Base-by-base conservation (phyloP, 1,139 yeast genomes). In the Geotrichum carabidarum region DNA sequence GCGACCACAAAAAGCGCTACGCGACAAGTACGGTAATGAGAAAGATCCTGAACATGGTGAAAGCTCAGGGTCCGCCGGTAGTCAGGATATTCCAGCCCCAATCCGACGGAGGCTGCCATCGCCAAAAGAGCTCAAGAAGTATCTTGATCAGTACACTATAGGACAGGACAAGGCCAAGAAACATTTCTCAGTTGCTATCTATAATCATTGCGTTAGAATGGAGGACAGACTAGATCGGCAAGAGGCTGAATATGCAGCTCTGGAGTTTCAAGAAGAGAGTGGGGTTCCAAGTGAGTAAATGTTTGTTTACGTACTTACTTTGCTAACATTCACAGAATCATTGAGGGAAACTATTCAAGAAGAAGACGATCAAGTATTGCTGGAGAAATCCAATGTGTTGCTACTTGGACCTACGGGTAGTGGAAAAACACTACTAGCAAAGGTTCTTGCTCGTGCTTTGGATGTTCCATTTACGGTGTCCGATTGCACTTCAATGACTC, bases 331-430 rank as follows among this genome's bases (percentile, higher is more conserved):
- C 22, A 9, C 8, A 51, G 55, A 44, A 31, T 27, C 55, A 17
- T 35, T 48, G 11, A 35, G 43, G 22, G 48, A 48, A 2, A 14
- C 32, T 6, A 40, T 42, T 15, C 15, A 37, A 12, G 38, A 36
- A 6, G 53, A 69, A 1, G 74, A 72, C 50, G 58, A 54, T 15
- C 59, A 50, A 15, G 62, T 74, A 30, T 75, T 73, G 49, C 62
- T 78, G 49, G 78, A 78, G 53, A 79, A 79, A 58, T 77, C 82
- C 32, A 79, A 79, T 62, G 74, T 79, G 1, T 61, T 79, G 50
- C 65, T 79, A 4, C 65, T 79, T n/a, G 83, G 83, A 0, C 82
- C 83, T 0, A 76, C 81, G 5, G 82, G 83, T 1, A 75, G 81
- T 2, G 82, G 83, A 31, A 79, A 79, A 63, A 79, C 83, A 0